Base-by-base conservation (phyloP, 768 basidiomycete species). In the Tulasnella sp. region DNA sequence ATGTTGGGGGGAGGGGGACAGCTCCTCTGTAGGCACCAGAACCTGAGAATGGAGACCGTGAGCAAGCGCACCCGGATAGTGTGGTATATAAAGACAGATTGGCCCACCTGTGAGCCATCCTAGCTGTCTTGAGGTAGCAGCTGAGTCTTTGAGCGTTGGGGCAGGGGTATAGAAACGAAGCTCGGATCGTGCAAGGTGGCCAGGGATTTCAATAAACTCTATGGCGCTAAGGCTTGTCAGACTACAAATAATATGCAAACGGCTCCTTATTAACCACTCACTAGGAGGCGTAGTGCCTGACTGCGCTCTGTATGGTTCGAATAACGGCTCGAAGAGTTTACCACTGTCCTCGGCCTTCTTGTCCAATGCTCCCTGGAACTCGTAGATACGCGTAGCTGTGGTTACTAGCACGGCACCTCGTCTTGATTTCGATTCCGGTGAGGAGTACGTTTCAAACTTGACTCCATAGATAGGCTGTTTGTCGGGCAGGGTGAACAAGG, bases 61-160 rank as follows among this genome's bases (percentile, higher is more conserved):
- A 54, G 54, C 9, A 40, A 77, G 50, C 69, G 58, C 31, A 24
- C 58, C 28, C 64, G 60, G 22, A 6, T 34, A 37, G 24, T 3
- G 44, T 24, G 20, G 54, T n/a, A 6, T 14, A 22, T 77, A 46
- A 37, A 11, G 28, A 1, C 31, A 20, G 80, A 72, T 73, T 3
- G 3, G 83, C 91, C 82, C 79, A 95, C 97, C 92, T 75, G 96
- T 97, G 88, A 97, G 89, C 97, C 97, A 98, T 5, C 96, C 97
- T 83, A 98, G 96, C 93, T 42, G 94, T 85, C 20, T 92, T 92
- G 46, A 90, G 76, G 4, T 81, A 78, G 4, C 80, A 54, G 20
- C 78, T 69, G 28, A 28, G 74, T 60, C 81, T 76, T 81, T 84
- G 34, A 74, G 87, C 28, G 90, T 90, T 86, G 91, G 82, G 91